Conservation (phyloP, 805 yeast genomes). For the Candida coleopterorum region DNA sequence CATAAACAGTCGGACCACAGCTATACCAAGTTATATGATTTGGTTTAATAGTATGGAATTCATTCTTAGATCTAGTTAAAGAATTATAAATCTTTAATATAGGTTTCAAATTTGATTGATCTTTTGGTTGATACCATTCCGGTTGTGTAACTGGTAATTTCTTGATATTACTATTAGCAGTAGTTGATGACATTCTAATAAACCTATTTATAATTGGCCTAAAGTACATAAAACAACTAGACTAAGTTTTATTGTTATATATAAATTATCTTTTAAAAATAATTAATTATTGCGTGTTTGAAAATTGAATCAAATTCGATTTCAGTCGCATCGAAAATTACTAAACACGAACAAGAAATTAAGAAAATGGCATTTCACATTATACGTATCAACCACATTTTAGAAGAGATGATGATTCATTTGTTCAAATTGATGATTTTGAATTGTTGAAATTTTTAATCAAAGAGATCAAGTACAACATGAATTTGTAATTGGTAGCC, state of each 20-base stretch:
- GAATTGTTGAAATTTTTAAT: no score
- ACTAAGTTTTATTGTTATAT: background rate
- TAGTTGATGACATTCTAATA: conserved; percentile 10
- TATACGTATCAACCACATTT: no score
- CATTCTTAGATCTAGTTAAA: conserved; percentile 74
- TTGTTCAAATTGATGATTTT: no score
- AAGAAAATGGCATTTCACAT: no score
- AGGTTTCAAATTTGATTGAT: conserved; percentile 13
- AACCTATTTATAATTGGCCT: conserved; percentile 1
- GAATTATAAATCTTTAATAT: conserved; percentile 71
- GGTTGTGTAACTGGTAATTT: conserved; percentile 33
- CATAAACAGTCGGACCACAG: conserved; percentile 98
- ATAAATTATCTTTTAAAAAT: no score
- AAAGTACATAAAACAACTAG: conserved; percentile 5
- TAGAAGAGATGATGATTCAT: no score
- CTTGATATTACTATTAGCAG: conserved; percentile 11
- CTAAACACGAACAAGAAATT: no score
- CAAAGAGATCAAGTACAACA: background rate
- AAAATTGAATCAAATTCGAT: conserved; percentile 1
- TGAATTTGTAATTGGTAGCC: background rate
- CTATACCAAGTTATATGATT: conserved; percentile 87
- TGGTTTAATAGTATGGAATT: conserved; percentile 63
- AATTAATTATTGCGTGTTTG: background rate
- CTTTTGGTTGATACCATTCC: conserved; percentile 25
- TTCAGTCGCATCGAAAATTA: background rate